phyloP scores from a whole-genome alignment of 108 stramenopile genomes.

The Halocafeteria seosinensis region DNA sequence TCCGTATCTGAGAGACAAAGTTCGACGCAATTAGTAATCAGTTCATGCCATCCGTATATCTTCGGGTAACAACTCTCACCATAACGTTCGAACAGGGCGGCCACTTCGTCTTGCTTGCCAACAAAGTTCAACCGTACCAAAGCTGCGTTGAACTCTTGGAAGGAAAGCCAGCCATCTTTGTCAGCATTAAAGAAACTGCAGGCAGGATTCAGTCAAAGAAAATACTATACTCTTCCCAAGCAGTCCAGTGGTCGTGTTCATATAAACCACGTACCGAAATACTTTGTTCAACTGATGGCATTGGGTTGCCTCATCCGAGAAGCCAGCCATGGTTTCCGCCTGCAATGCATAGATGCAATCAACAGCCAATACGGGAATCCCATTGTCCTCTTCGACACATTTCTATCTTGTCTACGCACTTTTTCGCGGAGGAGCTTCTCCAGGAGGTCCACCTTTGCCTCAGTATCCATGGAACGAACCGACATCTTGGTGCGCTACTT shows the following conservation, averaged over 20 bases:
- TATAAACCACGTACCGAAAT: neutral
- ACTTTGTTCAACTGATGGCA: neutral
- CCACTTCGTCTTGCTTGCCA: neutral
- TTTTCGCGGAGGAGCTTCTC: neutral
- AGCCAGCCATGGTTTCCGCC: neutral
- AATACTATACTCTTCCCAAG: too few relatives aligned
- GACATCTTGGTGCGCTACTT: too few relatives aligned
- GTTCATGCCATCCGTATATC: neutral
- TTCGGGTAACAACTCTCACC: too few relatives aligned
- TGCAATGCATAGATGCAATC: neutral
- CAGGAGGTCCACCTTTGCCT: neutral
- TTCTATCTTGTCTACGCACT: neutral
- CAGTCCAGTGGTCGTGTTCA: too few relatives aligned
- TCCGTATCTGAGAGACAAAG: too few relatives aligned
- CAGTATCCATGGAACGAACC: neutral
- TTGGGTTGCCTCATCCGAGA: neutral
- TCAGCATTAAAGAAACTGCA: neutral
- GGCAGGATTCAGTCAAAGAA: neutral
- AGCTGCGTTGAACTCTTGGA: conserved; percentile 12
- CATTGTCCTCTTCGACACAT: neutral
- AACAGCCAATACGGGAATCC: neutral
- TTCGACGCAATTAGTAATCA: too few relatives aligned
- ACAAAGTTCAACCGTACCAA: conserved; percentile 11
- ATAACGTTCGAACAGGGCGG: conserved; percentile 7
- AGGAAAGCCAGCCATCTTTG: neutral